Evolutionary conservation across 768 basidiomycete genomes (phyloP).

Genomic region (Obba rivulosa): DNA sequence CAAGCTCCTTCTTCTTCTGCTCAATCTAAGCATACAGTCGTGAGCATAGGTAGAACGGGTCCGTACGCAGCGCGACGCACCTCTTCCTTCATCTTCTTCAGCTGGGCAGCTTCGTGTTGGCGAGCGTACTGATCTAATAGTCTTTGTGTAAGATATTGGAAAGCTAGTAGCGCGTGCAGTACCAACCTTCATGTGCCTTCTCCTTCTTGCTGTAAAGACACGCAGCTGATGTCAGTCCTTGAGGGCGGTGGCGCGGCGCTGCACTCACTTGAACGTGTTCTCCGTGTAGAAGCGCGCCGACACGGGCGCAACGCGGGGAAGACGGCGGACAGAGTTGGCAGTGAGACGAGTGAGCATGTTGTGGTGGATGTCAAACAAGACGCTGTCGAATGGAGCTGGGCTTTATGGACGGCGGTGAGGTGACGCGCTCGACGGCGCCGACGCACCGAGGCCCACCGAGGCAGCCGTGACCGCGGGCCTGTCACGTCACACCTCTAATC

Average conservation of each 20-base stretch:
- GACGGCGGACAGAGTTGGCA: conserved; percentile 28
- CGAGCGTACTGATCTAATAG: conserved; percentile 58
- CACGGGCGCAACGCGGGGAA: conserved; percentile 26
- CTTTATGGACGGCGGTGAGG: conserved; percentile 2
- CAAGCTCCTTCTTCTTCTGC: conserved; percentile 27
- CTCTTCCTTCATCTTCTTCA: conserved; percentile 53
- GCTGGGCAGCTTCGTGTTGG: conserved; percentile 48
- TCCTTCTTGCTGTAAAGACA: conserved; percentile 55
- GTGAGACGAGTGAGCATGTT: conserved; percentile 37
- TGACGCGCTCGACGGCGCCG: conserved; percentile 7
- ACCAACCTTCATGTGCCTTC: conserved; percentile 59
- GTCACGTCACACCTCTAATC: conserved; percentile 39
- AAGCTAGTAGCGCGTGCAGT: conserved; percentile 12
- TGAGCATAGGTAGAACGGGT: too few species aligned
- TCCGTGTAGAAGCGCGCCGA: conserved; percentile 62
- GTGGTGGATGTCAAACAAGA: conserved; percentile 18
- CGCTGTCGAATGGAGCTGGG: conserved; percentile 10
- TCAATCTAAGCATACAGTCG: conserved; percentile 17
- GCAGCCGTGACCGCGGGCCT: conserved; percentile 14
- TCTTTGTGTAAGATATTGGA: conserved; percentile 5
- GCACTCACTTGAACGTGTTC: conserved; percentile 53
- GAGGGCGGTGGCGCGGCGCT: neutral
- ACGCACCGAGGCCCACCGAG: conserved; percentile 20
- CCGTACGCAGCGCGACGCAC: too few species aligned
- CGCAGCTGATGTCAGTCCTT: conserved; percentile 11